These are phyloP conservation scores for Malus hybrid DNA, from an alignment of 331 rosid genomes.

Conservation along the genomic window DNA sequence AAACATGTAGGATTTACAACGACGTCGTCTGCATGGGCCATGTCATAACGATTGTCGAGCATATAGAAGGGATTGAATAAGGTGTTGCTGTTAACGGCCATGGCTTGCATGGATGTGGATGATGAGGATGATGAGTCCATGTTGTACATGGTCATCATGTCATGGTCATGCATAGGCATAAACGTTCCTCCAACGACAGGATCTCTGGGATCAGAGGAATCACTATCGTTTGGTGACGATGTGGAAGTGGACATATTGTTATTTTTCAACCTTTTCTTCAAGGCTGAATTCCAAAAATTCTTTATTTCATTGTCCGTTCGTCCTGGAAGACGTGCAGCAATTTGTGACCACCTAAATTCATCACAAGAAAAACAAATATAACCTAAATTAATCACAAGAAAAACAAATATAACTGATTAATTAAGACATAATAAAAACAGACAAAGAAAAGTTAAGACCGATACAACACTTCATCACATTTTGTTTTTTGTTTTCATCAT, in stretches of 20 bases:
- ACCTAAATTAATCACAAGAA: neutral
- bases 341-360: constrained; percentile 81
- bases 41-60: constrained; percentile 33
- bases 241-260: constrained; percentile 21
- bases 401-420: neutral
- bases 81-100: constrained; percentile 9
- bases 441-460: neutral
- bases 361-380: neutral
- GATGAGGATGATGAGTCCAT: constrained; percentile 63
- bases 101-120: constrained; percentile 43
- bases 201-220: constrained; percentile 33
- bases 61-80: constrained; percentile 43
- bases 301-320: constrained; percentile 93
- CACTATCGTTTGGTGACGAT: constrained; percentile 52
- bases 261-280: constrained; percentile 65
- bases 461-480: neutral
- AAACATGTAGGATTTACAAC: constrained; percentile 29
- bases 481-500: neutral
- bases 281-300: constrained; percentile 86
- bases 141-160: constrained; percentile 40
- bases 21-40: constrained; percentile 24
- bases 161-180: constrained; percentile 35
- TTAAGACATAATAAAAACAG: neutral
- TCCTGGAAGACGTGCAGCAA: constrained; percentile 94
- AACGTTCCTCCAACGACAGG: constrained; percentile 2